phyloP scores from a whole-genome alignment of 2,329 filamentous ascomycete genomes.

The Alternaria triticimaculans region DNA sequence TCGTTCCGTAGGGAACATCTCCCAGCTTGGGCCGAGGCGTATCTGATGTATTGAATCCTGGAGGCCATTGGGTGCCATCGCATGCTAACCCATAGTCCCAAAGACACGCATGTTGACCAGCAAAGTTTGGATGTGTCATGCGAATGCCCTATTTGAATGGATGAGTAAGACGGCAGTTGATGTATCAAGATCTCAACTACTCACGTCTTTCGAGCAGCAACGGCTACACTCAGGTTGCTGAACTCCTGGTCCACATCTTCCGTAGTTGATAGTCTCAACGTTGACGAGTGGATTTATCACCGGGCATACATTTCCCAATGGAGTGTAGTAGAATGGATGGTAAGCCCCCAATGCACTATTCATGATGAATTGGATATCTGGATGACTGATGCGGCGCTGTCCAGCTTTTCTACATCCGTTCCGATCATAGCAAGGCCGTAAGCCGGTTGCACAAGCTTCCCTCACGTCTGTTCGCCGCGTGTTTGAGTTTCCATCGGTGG shows the following conservation, averaged over 20 bases:
- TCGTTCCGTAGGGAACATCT: background rate
- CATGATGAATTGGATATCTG: background rate
- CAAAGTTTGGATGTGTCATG: background rate
- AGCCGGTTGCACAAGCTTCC: background rate
- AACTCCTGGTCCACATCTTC: slow-evolving; percentile 4
- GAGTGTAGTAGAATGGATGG: background rate
- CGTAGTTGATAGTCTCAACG: background rate
- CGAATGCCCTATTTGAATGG: background rate
- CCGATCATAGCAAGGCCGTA: background rate
- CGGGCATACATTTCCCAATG: background rate
- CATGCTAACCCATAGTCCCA: slow-evolving; percentile 2
- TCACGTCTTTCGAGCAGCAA: background rate
- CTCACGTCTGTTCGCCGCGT: background rate
- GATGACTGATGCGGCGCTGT: background rate
- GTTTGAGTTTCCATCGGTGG: background rate
- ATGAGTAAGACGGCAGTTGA: background rate
- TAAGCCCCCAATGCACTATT: background rate
- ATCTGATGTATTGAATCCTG: background rate
- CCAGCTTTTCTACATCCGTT: background rate
- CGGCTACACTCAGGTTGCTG: background rate
- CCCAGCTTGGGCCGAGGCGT: background rate
- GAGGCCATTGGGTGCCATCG: background rate
- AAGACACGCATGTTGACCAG: background rate
- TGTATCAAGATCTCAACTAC: background rate
- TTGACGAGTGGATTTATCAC: background rate